phyloP scores from a whole-genome alignment of 2,329 filamentous ascomycete genomes.

The Dothideomycetes sp. region DNA sequence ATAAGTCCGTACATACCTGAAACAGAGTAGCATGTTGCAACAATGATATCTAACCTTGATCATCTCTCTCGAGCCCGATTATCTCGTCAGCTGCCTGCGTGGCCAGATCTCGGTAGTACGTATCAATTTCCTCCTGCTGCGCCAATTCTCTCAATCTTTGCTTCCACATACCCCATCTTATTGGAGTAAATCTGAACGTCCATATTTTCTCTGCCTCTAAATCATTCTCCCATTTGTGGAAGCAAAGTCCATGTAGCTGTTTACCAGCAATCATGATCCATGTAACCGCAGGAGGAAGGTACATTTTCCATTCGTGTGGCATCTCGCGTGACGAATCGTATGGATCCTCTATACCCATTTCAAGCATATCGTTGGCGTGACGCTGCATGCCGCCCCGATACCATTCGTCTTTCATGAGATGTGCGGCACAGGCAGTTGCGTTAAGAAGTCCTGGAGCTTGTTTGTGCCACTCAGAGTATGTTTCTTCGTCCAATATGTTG shows the following conservation, averaged over 20 bases:
- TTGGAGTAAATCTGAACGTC: too few relatives aligned
- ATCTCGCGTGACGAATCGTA: neutral
- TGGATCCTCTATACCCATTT: neutral
- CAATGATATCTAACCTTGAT: neutral
- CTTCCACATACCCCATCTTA: too few relatives aligned
- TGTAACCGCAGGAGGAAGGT: neutral
- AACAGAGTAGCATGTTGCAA: neutral
- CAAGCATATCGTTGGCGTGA: neutral
- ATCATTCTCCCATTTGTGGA: neutral
- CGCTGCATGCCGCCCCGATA: neutral
- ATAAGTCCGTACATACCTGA: too few relatives aligned
- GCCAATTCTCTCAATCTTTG: neutral
- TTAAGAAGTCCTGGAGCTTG: neutral
- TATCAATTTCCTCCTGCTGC: neutral
- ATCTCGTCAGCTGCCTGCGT: neutral
- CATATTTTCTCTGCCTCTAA: neutral
- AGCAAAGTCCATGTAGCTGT: neutral
- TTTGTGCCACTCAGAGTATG: neutral
- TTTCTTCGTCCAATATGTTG: too few relatives aligned
- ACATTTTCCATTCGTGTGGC: slow-evolving; percentile 5
- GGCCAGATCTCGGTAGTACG: neutral
- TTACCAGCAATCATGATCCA: neutral
- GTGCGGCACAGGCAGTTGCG: neutral
- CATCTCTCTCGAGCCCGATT: neutral
- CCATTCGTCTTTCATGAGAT: neutral